phyloP scores from a whole-genome alignment of 2,329 filamentous ascomycete genomes.

The Chaetomium strumarium region DNA sequence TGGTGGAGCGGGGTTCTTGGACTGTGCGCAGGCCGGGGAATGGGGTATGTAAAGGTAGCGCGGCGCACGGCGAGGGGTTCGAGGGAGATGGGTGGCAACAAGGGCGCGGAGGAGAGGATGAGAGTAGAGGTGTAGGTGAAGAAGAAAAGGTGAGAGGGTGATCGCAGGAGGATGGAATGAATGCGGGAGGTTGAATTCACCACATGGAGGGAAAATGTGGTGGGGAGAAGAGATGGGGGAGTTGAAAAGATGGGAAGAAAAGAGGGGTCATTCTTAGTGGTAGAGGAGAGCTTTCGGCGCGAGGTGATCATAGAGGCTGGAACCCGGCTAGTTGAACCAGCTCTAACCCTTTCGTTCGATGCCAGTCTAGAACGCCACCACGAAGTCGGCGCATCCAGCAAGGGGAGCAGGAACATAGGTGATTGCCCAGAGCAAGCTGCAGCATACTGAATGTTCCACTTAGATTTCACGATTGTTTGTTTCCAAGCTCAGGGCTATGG shows the following conservation, averaged over 20 bases:
- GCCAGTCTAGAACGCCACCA: no score
- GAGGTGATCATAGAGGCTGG: no score
- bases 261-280: not conserved
- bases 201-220: slow-evolving; percentile 11
- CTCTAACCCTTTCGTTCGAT: no score
- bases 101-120: slow-evolving; percentile 6
- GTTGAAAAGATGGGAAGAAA: no score
- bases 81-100: slow-evolving; percentile 1
- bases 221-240: not conserved
- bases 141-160: slow-evolving; percentile 8
- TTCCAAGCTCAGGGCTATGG: no score
- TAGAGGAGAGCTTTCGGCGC: no score
- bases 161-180: slow-evolving; percentile 11
- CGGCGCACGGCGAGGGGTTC: slow-evolving; percentile 15
- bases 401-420: no score
- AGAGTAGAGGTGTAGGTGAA: not conserved
- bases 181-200: slow-evolving; percentile 9
- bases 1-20: slow-evolving; percentile 12
- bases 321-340: no score
- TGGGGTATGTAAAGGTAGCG: slow-evolving; percentile 17
- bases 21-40: slow-evolving; percentile 5
- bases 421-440: no score
- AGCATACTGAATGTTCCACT: no score
- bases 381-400: no score
- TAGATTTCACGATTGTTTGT: no score